Conservation (phyloP, 2,329 filamentous ascomycete species). For the Leptographium wingfieldii region DNA sequence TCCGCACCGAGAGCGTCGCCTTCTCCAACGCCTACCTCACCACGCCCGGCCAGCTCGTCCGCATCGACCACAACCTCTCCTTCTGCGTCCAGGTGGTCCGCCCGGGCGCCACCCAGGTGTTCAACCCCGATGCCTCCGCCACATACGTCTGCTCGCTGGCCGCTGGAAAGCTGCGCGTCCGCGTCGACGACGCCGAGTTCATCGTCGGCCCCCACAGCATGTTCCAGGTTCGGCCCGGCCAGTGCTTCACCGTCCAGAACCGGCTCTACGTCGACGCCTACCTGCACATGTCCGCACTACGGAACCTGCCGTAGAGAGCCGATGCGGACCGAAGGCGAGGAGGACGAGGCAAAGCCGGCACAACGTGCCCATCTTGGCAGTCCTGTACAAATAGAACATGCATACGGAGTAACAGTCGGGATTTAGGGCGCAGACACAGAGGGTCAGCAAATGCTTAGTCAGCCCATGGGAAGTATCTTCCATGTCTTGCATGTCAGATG, state of each 20-base stretch:
- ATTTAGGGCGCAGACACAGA: too few species aligned
- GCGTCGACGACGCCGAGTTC: slow-evolving; percentile 22
- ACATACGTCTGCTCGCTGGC: slow-evolving; percentile 19
- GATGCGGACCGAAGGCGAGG: background rate
- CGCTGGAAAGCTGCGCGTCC: slow-evolving; percentile 18
- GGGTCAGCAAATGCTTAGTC: too few species aligned
- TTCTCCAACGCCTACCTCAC: slow-evolving; percentile 22
- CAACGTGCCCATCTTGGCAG: too few species aligned
- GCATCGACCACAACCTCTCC: slow-evolving; percentile 16
- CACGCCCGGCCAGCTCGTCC: slow-evolving; percentile 11
- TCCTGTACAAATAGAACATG: too few species aligned
- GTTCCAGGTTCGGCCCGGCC: slow-evolving; percentile 28
- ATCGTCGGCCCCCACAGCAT: slow-evolving; percentile 30
- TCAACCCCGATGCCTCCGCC: slow-evolving; percentile 11
- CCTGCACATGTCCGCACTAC: slow-evolving; percentile 20
- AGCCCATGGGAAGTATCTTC: too few species aligned
- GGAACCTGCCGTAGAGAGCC: background rate
- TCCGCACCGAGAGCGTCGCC: slow-evolving; percentile 15
- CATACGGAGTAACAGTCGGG: too few species aligned
- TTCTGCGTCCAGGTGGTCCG: slow-evolving; percentile 18
- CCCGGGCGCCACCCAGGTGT: slow-evolving; percentile 12
- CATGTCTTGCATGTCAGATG: too few species aligned
- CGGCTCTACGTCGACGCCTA: slow-evolving; percentile 30
- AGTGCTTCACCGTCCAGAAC: slow-evolving; percentile 27
- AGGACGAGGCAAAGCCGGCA: too few species aligned